These are phyloP conservation scores for Ophiocytium majus DNA, from an alignment of 352 stramenopile genomes.

Conservation along the genomic window DNA sequence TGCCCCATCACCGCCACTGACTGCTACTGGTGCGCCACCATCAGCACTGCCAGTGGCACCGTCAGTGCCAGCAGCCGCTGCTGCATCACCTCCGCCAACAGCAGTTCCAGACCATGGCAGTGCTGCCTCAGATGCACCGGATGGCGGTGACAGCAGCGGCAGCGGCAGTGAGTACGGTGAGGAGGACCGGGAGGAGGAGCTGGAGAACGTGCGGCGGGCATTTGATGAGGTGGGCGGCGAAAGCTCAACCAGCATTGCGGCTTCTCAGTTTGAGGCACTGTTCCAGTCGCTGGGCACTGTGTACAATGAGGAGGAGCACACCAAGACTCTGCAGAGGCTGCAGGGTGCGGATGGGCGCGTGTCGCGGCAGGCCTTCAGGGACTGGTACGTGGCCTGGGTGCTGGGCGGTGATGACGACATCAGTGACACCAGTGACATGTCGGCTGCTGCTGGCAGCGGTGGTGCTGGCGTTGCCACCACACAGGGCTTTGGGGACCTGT, in stretches of 20 bases:
- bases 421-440: neutral
- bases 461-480: neutral
- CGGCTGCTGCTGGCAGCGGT: neutral
- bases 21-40: too few species aligned
- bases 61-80: too few species aligned
- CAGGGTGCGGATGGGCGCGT: constrained; percentile 49
- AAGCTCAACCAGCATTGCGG: constrained; percentile 34
- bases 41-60: too few species aligned
- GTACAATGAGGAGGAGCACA: constrained; percentile 69
- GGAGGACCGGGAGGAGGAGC: constrained; percentile 23
- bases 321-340: constrained; percentile 63
- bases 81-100: too few species aligned
- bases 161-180: constrained; percentile 24
- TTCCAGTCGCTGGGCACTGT: constrained; percentile 67
- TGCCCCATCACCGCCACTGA: too few species aligned
- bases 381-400: constrained; percentile 70
- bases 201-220: constrained; percentile 26
- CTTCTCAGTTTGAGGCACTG: constrained; percentile 63
- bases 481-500: neutral
- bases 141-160: too few species aligned
- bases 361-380: constrained; percentile 61
- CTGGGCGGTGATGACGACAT: constrained; percentile 61
- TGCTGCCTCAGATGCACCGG: too few species aligned
- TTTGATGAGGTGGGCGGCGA: constrained; percentile 27
- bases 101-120: too few species aligned